phyloP scores from a whole-genome alignment of 129 eudicot genomes.

The Arctium minus region DNA sequence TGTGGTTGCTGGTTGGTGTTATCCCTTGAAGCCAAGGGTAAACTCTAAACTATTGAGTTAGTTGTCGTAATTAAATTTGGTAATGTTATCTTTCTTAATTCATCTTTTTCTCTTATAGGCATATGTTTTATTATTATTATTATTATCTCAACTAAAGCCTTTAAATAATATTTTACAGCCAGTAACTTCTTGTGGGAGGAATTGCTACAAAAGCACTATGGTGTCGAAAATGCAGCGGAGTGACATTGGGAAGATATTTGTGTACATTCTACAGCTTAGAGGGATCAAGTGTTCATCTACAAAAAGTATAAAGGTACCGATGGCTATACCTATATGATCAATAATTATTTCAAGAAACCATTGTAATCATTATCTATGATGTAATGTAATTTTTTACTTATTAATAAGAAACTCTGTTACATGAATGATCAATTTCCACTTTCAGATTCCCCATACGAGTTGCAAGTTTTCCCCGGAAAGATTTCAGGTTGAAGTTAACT shows the following conservation, averaged over 20 bases:
- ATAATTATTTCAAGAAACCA: neutral
- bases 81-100: constrained; percentile 5
- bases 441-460: neutral
- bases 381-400: neutral
- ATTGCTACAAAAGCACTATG: constrained; percentile 1
- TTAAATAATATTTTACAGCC: neutral
- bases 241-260: constrained; percentile 6
- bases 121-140: neutral
- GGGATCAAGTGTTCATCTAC: constrained; percentile 12
- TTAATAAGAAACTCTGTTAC: neutral
- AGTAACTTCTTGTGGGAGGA: neutral
- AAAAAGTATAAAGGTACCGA: constrained; percentile 12
- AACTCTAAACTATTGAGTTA: neutral
- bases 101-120: neutral
- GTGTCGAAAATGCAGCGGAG: neutral
- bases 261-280: neutral
- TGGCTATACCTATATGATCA: neutral
- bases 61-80: neutral
- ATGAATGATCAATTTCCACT: neutral
- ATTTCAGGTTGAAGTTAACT: neutral
- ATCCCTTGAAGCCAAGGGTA: neutral
- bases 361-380: neutral
- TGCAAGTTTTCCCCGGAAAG: neutral
- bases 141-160: neutral
- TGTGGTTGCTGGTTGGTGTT: neutral